These are phyloP conservation scores for Telopea speciosissima DNA, from an alignment of 177 flowering plant species.

Conservation along the genomic window DNA sequence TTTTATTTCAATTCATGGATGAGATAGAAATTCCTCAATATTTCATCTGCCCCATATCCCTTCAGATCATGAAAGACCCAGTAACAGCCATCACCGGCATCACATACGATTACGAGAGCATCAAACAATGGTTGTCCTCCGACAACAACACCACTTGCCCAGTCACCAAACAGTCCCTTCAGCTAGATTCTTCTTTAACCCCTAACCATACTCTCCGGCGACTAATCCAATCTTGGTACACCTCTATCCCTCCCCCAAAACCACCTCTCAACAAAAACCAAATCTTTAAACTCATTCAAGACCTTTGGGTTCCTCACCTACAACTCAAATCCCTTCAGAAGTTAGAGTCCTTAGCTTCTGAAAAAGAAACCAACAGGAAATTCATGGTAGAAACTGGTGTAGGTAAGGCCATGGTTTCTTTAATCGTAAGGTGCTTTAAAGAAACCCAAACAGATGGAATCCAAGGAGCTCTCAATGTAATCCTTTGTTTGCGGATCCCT, in stretches of 20 bases:
- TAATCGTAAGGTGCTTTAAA: slow-evolving; percentile 18
- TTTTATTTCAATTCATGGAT: no score
- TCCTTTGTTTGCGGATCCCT: slow-evolving; percentile 19
- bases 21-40: no score
- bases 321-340: slow-evolving; percentile 19
- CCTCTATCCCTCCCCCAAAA: slow-evolving; percentile 52
- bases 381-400: slow-evolving; percentile 47
- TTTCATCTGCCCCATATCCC: slow-evolving; percentile 81
- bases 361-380: slow-evolving; percentile 36
- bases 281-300: slow-evolving; percentile 34
- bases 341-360: slow-evolving; percentile 31
- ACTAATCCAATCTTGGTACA: slow-evolving; percentile 70
- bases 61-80: slow-evolving; percentile 76
- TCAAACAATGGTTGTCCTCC: slow-evolving; percentile 52
- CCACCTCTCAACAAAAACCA: slow-evolving; percentile 31
- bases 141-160: slow-evolving; percentile 41
- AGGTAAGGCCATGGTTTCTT: slow-evolving; percentile 21
- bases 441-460: slow-evolving; percentile 18
- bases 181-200: slow-evolving; percentile 40
- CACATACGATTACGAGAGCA: slow-evolving; percentile 69
- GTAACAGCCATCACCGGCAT: slow-evolving; percentile 62
- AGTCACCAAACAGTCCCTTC: slow-evolving; percentile 47
- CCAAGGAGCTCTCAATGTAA: slow-evolving; percentile 37
- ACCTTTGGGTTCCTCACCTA: slow-evolving; percentile 22
- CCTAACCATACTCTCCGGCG: slow-evolving; percentile 72